Evolutionary conservation across 441 rosid species (phyloP), one percentile per base, ranked within the genome.

Genomic region (Brassica balearica): DNA sequence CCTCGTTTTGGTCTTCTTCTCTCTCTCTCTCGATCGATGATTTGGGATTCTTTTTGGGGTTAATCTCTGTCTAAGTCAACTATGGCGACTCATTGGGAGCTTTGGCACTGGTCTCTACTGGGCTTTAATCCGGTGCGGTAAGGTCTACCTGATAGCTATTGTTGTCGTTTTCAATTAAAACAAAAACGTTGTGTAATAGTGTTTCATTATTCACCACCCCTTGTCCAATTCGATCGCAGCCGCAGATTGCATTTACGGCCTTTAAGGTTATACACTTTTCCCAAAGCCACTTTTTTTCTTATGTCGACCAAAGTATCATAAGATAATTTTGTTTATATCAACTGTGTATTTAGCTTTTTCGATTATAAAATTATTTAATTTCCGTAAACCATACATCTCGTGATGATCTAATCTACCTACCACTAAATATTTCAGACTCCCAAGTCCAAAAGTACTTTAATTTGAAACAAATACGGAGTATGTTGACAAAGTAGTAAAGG

Each of bases 61-160:
- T 71, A 65, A 78, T 78, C 22, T 62, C 20, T 64, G 60, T 55
- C 60, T 55, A 55, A 55, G 82, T 80, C 82, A 80, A 80, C 82
- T 74, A 10, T 56, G 82, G 56, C 79, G 75, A 74, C 82, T 69
- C 77, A 3, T 69, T 74, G 51, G 51, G 68, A 64, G 79, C 72
- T 74, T 17, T 38, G 17, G 51, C 72, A 74, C 55, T 62, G 67
- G 71, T 38, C 64, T 58, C 55, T 55, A 34, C 15, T 74, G 68
- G 15, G 43, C 5, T 8, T 7, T 58, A 9, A 74, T 74, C 68
- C 0, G 0, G 4, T 69, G 64, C 43, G 12, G 0, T 43, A 5
- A 14, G 72, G 76, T 70, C 62, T 74, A 74, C 76, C 8, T 34
- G 41, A 25, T 12, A 5, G 55, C 7, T 3, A 2, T 9, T 1